Evolutionary conservation across 345 rosid species (phyloP), one percentile per base, ranked within the genome.

Genomic region (Boechera divaricarpa): DNA sequence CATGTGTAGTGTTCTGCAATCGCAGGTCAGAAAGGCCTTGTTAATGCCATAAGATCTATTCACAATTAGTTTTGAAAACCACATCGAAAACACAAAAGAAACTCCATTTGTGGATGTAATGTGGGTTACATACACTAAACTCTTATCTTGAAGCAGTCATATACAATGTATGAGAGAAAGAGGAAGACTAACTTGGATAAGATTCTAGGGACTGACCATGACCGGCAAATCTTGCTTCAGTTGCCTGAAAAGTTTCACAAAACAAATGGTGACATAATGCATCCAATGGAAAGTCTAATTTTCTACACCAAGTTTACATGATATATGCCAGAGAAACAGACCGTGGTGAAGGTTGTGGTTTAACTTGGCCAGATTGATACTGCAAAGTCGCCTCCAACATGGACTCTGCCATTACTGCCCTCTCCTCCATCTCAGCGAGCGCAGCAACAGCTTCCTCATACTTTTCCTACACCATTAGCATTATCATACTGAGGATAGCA

Each of bases 321-420:
- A 57, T 44, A 32, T 47, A 63, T 42, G 56, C 62, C 64, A 54
- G 35, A 56, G 58, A 33, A 12, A 83, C 78, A 68, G 35, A 92
- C 97, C 99, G 81, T n/a, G 94, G 96, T 49, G 99, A 92, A 76
- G 97, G 88, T 47, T 85, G 93, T 33, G 91, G 85, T 84, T 92
- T 95, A 48, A 69, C 83, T 80, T 90, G 91, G 78, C 95, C 85
- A 58, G 92, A 89, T 72, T 96, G 98, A 81, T 87, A 96, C 74
- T 93, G 97, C 84, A 93, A 83, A 63, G 99, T 90, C 16, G 98
- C 99, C 88, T 96, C 97, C 86, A 96, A 81, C 98, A 91, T 90
- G 57, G 97, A 96, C 81, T 93, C 99, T 76, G 99, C 98, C 96
- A 93, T 93, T 45, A 93, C 90, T 47, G 82, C 91, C 79, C 97